phyloP scores from a whole-genome alignment of 148 eudicot species.

The Nepenthes gracilis region DNA sequence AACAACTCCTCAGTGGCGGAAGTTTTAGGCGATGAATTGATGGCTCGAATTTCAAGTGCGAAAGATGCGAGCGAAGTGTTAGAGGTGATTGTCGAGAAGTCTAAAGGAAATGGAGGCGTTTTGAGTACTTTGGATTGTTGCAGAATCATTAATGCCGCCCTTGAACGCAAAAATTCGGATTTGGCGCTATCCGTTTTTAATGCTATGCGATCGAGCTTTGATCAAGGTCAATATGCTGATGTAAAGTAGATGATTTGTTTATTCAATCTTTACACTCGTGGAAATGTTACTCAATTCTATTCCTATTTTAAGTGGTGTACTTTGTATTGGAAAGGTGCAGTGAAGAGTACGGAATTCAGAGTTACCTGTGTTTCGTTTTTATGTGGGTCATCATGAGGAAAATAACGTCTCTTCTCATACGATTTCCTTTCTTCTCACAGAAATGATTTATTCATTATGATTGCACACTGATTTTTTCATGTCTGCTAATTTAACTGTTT shows the following conservation, averaged over 20 bases:
- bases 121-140: constrained; percentile 47
- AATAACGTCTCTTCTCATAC: too few species aligned
- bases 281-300: background rate
- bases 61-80: constrained; percentile 61
- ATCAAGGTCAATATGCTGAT: constrained; percentile 26
- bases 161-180: constrained; percentile 58
- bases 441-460: too few species aligned
- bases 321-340: background rate
- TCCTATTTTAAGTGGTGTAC: too few species aligned
- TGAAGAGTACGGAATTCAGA: too few species aligned
- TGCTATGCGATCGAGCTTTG: constrained; percentile 79
- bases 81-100: constrained; percentile 28
- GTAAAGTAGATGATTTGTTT: background rate
- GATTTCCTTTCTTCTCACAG: too few species aligned
- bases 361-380: too few species aligned
- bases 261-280: background rate
- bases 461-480: too few species aligned
- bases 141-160: constrained; percentile 56
- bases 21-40: constrained; percentile 28
- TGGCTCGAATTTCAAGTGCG: constrained; percentile 34
- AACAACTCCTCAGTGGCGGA: background rate
- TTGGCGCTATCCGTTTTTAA: constrained; percentile 63
- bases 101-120: constrained; percentile 29
- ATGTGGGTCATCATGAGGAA: too few species aligned
- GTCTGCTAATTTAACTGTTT: background rate